These are phyloP conservation scores for Eremothecium cymbalariae DNA, from an alignment of 1,139 yeast species.

Conservation along the genomic window DNA sequence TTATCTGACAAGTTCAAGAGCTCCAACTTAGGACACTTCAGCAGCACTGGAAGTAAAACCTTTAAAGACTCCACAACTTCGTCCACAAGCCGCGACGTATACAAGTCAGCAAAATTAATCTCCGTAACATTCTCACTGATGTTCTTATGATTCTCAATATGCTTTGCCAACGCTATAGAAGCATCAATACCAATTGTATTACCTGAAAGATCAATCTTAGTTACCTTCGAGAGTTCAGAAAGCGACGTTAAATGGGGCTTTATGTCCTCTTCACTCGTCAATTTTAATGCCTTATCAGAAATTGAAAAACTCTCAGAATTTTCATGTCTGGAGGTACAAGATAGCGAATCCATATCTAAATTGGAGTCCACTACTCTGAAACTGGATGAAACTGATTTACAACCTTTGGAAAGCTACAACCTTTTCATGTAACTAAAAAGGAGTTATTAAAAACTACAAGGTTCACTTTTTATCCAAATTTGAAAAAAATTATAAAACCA, in stretches of 20 bases:
- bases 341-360: conserved; percentile 33
- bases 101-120: conserved; percentile 81
- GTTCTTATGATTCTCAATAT: conserved; percentile 37
- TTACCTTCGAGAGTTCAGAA: conserved; percentile 36
- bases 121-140: conserved; percentile 49
- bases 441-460: too few relatives aligned
- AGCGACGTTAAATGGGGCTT: conserved; percentile 54
- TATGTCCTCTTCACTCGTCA: conserved; percentile 67
- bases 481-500: too few relatives aligned
- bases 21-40: conserved; percentile 57
- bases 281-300: conserved; percentile 70
- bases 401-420: too few relatives aligned
- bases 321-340: conserved; percentile 30
- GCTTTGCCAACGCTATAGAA: conserved; percentile 59
- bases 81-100: conserved; percentile 88
- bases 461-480: too few relatives aligned
- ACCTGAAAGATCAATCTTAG: conserved; percentile 74
- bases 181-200: conserved; percentile 93
- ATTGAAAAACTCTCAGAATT: conserved; percentile 43
- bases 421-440: too few relatives aligned
- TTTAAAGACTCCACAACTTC: conserved; percentile 85
- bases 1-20: conserved; percentile 85
- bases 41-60: conserved; percentile 61
- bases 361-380: not conserved
- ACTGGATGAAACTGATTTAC: too few relatives aligned